phyloP scores from a whole-genome alignment of 2,329 filamentous ascomycete genomes.

The Colletotrichum camelliae region DNA sequence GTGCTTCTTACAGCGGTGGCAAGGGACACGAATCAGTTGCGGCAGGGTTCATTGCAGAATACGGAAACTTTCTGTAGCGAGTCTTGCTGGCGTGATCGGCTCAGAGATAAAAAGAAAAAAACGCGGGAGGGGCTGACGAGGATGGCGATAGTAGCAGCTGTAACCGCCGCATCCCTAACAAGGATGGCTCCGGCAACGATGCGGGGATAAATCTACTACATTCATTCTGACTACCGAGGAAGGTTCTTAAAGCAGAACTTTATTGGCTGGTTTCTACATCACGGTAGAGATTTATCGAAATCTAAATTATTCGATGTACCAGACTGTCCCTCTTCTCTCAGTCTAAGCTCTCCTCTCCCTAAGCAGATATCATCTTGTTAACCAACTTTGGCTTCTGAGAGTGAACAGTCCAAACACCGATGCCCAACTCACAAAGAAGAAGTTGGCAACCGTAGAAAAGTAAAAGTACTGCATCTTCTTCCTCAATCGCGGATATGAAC shows the following conservation, averaged over 20 bases:
- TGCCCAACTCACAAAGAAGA: slow-evolving; percentile 4
- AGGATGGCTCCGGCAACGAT: background rate
- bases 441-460: background rate
- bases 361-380: background rate
- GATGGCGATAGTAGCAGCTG: background rate
- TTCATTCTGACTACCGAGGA: background rate
- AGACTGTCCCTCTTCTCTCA: no score
- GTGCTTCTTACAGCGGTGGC: background rate
- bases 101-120: background rate
- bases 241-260: background rate
- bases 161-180: background rate
- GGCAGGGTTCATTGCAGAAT: background rate
- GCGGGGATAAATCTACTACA: background rate
- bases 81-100: background rate
- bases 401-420: background rate
- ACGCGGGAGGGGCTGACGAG: background rate
- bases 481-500: background rate
- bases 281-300: background rate
- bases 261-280: background rate
- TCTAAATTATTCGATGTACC: background rate
- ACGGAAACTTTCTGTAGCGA: background rate
- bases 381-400: background rate
- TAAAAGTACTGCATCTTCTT: slow-evolving; percentile 2
- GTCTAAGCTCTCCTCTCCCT: no score
- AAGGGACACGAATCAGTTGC: background rate